Evolutionary conservation across 768 basidiomycete genomes (phyloP), one percentile per base, ranked within the genome.

Genomic region (Russula olivacea): DNA sequence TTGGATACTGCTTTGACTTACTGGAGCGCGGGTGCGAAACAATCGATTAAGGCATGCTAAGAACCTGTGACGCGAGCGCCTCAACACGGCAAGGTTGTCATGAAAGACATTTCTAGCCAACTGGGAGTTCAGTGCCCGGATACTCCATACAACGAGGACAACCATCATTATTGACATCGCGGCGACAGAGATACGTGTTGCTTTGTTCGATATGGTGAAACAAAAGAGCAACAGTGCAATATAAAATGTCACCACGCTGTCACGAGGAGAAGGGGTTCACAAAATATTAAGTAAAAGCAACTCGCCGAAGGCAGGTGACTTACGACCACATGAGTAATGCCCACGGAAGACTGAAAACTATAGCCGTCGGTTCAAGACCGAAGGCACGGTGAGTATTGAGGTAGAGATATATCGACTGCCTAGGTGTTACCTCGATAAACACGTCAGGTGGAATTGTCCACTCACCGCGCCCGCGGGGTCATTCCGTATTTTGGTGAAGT

Each of bases 321-420:
- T 68, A 83, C 84, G 78, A 78, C 83, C 83, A 86, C 75, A 86
- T 78, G 36, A 86, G 74, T 28, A 84, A 71, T 1, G 81, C 80
- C 61, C 81, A 81, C 0, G 84, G 84, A 11, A 86, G 69, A 59
- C 81, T 80, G 63, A 83, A 82, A 57, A 82, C 68, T 30, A 85
- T 73, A 14, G 82, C 81, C 9, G 83, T 74, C 1, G 70, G 79
- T 68, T 85, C 81, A 3, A 83, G 71, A 1, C 84, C 83, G 19
- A 76, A 74, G 1, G 56, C 68, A 9, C 66, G 36, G 11, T 76
- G 69, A n/a, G 67, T 69, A 45, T 71, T 66, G 6, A 61, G 65
- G 11, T 61, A 36, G 7, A 76, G 62, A 49, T 68, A 76, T 15
- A 58, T 57, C 14, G 68, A 71, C 69, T 72, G 50, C 8, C 28